Evolutionary conservation across 2,329 filamentous ascomycete species (phyloP).

Genomic region (Acephala macrosclerotiorum): DNA sequence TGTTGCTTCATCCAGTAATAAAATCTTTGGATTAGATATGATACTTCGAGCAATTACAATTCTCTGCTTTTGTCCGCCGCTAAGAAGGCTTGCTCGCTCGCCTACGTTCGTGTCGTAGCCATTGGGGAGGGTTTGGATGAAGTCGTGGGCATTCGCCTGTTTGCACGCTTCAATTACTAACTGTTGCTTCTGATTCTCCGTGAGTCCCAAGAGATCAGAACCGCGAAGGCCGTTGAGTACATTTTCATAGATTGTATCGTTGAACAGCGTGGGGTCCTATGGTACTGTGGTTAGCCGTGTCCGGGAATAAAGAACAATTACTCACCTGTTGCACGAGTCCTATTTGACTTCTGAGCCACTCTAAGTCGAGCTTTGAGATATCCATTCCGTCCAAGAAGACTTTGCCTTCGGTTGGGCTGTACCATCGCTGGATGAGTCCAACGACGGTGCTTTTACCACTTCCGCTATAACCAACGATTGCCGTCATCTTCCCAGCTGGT

Average conservation of each 20-base stretch:
- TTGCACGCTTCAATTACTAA: conserved; percentile 52
- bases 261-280: conserved; percentile 61
- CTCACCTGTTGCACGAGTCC: conserved; percentile 47
- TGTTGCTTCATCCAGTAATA: conserved; percentile 75
- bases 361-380: conserved; percentile 40
- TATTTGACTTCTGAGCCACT: conserved; percentile 35
- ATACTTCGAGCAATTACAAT: conserved; percentile 76
- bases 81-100: conserved; percentile 76
- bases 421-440: conserved; percentile 49
- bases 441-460: conserved; percentile 48
- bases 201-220: conserved; percentile 1
- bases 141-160: conserved; percentile 62
- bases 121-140: conserved; percentile 59
- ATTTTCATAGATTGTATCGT: conserved; percentile 50
- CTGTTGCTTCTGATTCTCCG: conserved; percentile 12
- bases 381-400: conserved; percentile 42
- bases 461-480: conserved; percentile 48
- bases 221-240: conserved; percentile 23
- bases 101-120: conserved; percentile 78
- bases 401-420: conserved; percentile 44
- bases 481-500: conserved; percentile 49
- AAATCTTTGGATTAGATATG: conserved; percentile 68
- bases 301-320: neutral
- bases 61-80: conserved; percentile 81
- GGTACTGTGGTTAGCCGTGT: neutral